Percentiles rank a stretch among this genome's conserved stretches.
Conservation (phyloP, 768 basidiomycete species). For the Boletus pseudo-olivaceus region DNA sequence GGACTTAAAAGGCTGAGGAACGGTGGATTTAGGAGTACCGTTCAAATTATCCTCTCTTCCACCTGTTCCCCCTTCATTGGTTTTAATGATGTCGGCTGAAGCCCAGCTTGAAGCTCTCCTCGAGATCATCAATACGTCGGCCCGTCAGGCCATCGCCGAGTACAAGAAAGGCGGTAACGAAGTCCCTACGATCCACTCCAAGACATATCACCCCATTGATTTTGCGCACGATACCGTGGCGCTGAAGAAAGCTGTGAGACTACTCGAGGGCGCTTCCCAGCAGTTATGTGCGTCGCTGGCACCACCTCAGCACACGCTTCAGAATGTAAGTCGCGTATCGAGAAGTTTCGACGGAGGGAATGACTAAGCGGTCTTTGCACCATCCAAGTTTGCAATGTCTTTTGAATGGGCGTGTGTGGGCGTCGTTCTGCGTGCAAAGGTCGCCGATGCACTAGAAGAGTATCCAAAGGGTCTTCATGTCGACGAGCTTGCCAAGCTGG, state of each 20-base stretch:
- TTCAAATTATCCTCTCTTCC: background rate
- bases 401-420: slow-evolving; percentile 28
- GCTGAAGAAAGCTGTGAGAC: slow-evolving; percentile 25
- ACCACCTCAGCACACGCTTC: slow-evolving; percentile 27
- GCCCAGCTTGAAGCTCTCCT: slow-evolving; percentile 31
- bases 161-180: slow-evolving; percentile 23
- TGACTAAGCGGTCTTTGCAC: background rate
- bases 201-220: slow-evolving; percentile 22
- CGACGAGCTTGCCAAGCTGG: slow-evolving; percentile 22
- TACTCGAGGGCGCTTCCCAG: slow-evolving; percentile 27
- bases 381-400: slow-evolving; percentile 12
- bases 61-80: background rate
- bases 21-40: background rate
- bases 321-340: slow-evolving; percentile 15
- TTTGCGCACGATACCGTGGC: slow-evolving; percentile 15
- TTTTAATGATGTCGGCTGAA: slow-evolving; percentile 20
- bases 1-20: slow-evolving; percentile 6
- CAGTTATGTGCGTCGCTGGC: slow-evolving; percentile 27
- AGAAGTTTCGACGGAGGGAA: background rate
- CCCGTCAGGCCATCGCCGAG: slow-evolving; percentile 23
- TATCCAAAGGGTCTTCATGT: slow-evolving; percentile 29
- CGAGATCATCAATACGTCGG: slow-evolving; percentile 29
- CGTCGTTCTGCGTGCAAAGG: slow-evolving; percentile 21
- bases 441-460: slow-evolving; percentile 26
- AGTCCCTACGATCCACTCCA: slow-evolving; percentile 26